phyloP scores from a whole-genome alignment of 1,139 yeast genomes.

The Lodderomyces jiufengensis region DNA sequence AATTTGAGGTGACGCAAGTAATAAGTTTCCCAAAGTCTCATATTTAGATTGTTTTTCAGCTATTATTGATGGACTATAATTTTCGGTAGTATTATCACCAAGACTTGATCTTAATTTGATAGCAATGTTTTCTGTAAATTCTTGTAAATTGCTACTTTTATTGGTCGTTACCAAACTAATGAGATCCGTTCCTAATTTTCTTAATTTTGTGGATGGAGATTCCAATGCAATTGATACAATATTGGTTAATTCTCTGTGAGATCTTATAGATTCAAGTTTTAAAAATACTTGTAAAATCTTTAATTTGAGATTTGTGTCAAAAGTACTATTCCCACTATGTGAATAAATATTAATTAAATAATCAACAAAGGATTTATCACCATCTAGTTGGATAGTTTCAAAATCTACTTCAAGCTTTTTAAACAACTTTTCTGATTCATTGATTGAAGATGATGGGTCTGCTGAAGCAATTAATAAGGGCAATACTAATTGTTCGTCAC shows the following conservation, averaged over 20 bases:
- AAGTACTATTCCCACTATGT: conserved; percentile 52
- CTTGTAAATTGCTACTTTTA: conserved; percentile 17
- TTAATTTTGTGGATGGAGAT: conserved; percentile 46
- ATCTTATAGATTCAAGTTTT: conserved; percentile 51
- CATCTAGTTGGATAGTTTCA: conserved; percentile 33
- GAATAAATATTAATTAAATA: conserved; percentile 43
- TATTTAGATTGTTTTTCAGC: conserved; percentile 48
- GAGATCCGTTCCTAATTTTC: conserved; percentile 55
- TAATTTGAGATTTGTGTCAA: conserved; percentile 52
- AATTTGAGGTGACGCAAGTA: conserved; percentile 48
- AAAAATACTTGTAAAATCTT: conserved; percentile 50
- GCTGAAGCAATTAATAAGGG: conserved; percentile 63
- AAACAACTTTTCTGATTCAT: conserved; percentile 51
- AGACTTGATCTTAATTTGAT: conserved; percentile 45
- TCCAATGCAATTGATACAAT: conserved; percentile 56
- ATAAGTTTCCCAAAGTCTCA: conserved; percentile 70
- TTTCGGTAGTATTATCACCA: not conserved
- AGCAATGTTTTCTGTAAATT: conserved; percentile 44
- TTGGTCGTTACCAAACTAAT: conserved; percentile 37
- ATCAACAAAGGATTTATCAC: conserved; percentile 29
- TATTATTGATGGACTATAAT: not conserved
- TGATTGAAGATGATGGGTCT: conserved; percentile 54
- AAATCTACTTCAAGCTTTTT: conserved; percentile 50
- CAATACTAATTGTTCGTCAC: conserved; percentile 29
- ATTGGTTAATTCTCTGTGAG: conserved; percentile 30